A percentile compares a stretch with the other conserved stretches of the same genome.
Evolutionary conservation across 768 basidiomycete genomes (phyloP).

Genomic region (Boletellus sp.): DNA sequence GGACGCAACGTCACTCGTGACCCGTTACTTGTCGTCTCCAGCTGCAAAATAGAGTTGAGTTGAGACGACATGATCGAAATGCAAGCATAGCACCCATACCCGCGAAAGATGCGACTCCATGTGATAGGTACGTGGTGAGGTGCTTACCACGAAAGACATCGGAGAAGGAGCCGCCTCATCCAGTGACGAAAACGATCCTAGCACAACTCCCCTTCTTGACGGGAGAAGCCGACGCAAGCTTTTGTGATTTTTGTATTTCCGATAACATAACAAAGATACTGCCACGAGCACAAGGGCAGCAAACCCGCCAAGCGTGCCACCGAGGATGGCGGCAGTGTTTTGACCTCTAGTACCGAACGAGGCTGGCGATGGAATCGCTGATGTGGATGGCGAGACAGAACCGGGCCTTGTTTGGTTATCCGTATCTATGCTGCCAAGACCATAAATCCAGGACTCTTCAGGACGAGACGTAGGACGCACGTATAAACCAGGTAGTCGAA

Average conservation of each 20-base stretch:
- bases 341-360: too few relatives aligned
- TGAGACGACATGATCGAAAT: neutral
- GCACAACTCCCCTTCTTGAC: neutral
- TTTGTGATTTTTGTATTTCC: neutral
- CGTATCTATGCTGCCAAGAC: slow-evolving; percentile 1
- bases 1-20: neutral
- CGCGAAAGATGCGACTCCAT: neutral
- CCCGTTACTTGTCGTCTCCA: too few relatives aligned
- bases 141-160: neutral
- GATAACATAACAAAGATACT: slow-evolving; percentile 1
- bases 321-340: slow-evolving; percentile 2
- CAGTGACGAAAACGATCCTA: neutral
- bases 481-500: slow-evolving; percentile 21
- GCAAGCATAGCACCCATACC: neutral
- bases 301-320: slow-evolving; percentile 5
- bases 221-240: neutral
- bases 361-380: neutral
- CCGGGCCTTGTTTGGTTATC: neutral
- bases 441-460: neutral
- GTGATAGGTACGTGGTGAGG: neutral
- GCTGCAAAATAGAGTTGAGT: neutral
- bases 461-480: neutral
- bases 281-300: neutral
- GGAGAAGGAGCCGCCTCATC: neutral
- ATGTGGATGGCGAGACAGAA: neutral